Conservation (phyloP, 331 rosid species). For the Rosa hybrid region DNA sequence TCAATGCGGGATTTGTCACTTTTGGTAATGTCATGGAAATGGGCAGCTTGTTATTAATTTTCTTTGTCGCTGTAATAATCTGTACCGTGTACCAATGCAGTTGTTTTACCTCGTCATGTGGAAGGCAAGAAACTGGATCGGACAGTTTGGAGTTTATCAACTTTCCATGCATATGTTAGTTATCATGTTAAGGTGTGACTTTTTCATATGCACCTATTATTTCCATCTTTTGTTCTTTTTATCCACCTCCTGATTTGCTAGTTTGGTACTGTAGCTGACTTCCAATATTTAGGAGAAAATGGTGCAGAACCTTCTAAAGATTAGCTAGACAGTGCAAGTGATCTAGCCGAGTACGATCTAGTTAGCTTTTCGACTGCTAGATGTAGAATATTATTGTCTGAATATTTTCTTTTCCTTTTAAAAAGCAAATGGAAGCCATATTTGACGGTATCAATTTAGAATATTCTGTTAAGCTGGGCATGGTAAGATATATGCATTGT, state of each 20-base stretch:
- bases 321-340: background rate
- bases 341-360: background rate
- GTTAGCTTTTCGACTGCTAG: background rate
- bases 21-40: slow-evolving; percentile 59
- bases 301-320: background rate
- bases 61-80: slow-evolving; percentile 10
- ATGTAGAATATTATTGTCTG: background rate
- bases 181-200: slow-evolving; percentile 88
- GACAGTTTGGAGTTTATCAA: slow-evolving; percentile 87
- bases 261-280: background rate
- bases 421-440: background rate
- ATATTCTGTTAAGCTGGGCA: background rate
- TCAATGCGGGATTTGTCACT: slow-evolving; percentile 94
- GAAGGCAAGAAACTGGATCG: slow-evolving; percentile 91
- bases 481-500: background rate
- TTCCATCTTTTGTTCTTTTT: slow-evolving; percentile 14
- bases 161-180: slow-evolving; percentile 94
- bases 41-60: slow-evolving; percentile 1
- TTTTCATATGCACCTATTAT: slow-evolving; percentile 21
- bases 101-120: slow-evolving; percentile 86
- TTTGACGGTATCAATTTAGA: background rate
- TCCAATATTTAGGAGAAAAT: background rate
- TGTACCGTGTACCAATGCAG: slow-evolving; percentile 52
- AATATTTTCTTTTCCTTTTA: background rate
- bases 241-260: background rate